Evolutionary conservation across 2,329 filamentous ascomycete species (phyloP), one percentile per base, ranked within the genome.

Genomic region (Emericellopsis atlantica): DNA sequence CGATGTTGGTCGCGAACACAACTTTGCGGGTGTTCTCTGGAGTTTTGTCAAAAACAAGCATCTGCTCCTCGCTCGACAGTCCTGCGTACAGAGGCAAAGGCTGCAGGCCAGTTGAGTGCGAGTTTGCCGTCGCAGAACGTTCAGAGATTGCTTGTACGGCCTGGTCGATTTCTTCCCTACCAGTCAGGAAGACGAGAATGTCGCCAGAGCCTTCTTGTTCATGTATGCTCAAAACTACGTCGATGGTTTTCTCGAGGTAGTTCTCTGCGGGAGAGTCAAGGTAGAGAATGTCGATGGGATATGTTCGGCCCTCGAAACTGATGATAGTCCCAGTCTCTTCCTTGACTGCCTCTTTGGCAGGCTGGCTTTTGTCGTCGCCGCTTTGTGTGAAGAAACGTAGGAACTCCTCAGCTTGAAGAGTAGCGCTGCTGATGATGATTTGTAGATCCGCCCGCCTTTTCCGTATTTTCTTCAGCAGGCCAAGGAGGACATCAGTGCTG

Each of bases 1-100:
- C 88, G 48, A 96, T 95, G 56, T 96, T 96, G 44, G 92, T 96
- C 4, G 86, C 83, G 48, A 95, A 81, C 31, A 98, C 84, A 32
- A 95, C 84, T 56, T 96, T 96, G 34, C 92, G 76, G 2, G 81
- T 89, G 44, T 89, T 81, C 45, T 85, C 79, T 0, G 85, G 79
- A 2, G 88, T 68, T 41, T 83, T 79, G 51, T 95, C 87, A 55
- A 96, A 96, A 33, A 96, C 83, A 48, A 89, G 89, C 78, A 95
- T 90, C 55, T 96, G 92, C 53, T 95, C 81, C 48, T 95, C 89
- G 8, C 83, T 87, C 2, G 87, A 78, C 6, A 96, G 72, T 2
- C 90, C 92, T 5, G 92, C 87, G 56, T 93, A 96, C 0, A 96
- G 71, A 2, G 90, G 89, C 8, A 96, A 61, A 16, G 61, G 48